Evolutionary conservation across 495 filamentous ascomycete genomes (phyloP).

Genomic region (Astrothelium macrocarpum): DNA sequence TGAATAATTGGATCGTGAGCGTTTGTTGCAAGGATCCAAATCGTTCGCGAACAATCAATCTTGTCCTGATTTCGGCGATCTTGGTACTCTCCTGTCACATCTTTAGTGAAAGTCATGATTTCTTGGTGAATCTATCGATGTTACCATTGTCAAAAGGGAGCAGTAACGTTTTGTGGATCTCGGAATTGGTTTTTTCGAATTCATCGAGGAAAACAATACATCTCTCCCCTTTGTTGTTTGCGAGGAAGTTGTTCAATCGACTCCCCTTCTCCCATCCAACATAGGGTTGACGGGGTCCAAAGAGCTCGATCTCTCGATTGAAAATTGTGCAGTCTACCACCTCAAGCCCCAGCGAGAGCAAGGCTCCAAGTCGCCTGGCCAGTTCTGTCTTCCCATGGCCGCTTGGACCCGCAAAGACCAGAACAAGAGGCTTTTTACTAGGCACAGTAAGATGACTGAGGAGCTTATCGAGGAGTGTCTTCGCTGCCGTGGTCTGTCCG

Average conservation of each 20-base stretch:
- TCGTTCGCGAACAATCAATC: slow-evolving; percentile 2
- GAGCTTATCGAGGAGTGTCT: neutral
- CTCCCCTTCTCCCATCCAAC: slow-evolving; percentile 33
- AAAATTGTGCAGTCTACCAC: slow-evolving; percentile 39
- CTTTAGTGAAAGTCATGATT: neutral
- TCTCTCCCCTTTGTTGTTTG: slow-evolving; percentile 30
- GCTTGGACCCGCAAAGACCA: slow-evolving; percentile 6
- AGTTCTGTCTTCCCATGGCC: slow-evolving; percentile 10
- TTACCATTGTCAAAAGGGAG: slow-evolving; percentile 7
- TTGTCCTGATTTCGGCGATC: slow-evolving; percentile 2
- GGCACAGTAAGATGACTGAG: slow-evolving; percentile 1
- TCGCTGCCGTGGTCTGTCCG: neutral
- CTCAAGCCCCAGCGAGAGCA: slow-evolving; percentile 34
- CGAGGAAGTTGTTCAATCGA: slow-evolving; percentile 46
- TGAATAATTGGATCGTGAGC: neutral
- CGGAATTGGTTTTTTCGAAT: slow-evolving; percentile 42
- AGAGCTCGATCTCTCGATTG: slow-evolving; percentile 35
- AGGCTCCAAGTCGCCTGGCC: slow-evolving; percentile 13
- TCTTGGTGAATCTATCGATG: too few species aligned
- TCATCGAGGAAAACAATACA: slow-evolving; percentile 49
- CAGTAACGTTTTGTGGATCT: slow-evolving; percentile 7
- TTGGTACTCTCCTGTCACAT: neutral
- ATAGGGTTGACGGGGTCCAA: slow-evolving; percentile 37
- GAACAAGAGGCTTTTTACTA: neutral
- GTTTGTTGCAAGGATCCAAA: slow-evolving; percentile 10